These are phyloP conservation scores for Hondaea fermentalgiana DNA, from an alignment of 108 stramenopile genomes.

Conservation along the genomic window DNA sequence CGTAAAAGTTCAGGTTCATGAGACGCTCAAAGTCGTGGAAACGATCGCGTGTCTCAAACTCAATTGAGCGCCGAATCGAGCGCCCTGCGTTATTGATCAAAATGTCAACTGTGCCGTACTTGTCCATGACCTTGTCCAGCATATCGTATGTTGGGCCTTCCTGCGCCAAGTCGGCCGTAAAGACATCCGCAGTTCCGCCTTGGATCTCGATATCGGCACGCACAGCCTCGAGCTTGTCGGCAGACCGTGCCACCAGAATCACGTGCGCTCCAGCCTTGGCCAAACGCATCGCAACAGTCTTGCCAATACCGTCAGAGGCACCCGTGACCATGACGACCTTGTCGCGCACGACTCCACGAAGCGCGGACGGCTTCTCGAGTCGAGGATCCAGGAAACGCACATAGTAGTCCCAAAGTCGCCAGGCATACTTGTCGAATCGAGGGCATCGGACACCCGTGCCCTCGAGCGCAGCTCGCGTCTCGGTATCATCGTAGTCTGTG, in stretches of 20 bases:
- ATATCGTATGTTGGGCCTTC: neutral
- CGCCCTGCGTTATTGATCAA: neutral
- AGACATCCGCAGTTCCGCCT: neutral
- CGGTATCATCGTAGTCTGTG: neutral
- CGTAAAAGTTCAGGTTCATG: neutral
- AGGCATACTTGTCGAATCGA: neutral
- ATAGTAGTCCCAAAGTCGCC: neutral
- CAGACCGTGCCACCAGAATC: neutral
- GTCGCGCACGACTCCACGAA: neutral
- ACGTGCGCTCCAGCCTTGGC: neutral
- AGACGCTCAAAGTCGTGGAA: neutral
- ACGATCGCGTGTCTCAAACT: neutral
- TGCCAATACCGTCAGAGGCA: neutral
- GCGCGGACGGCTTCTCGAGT: neutral
- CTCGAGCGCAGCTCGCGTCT: neutral
- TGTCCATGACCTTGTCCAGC: neutral
- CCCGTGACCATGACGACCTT: conserved; percentile 2
- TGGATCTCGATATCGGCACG: neutral
- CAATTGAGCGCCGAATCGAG: neutral
- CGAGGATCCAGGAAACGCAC: neutral
- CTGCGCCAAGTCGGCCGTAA: neutral
- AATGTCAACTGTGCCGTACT: neutral
- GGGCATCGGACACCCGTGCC: neutral
- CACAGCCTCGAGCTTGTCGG: neutral
- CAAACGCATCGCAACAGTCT: neutral